These are phyloP conservation scores for Zalerion maritima DNA, from an alignment of 495 filamentous ascomycete species.

Conservation along the genomic window DNA sequence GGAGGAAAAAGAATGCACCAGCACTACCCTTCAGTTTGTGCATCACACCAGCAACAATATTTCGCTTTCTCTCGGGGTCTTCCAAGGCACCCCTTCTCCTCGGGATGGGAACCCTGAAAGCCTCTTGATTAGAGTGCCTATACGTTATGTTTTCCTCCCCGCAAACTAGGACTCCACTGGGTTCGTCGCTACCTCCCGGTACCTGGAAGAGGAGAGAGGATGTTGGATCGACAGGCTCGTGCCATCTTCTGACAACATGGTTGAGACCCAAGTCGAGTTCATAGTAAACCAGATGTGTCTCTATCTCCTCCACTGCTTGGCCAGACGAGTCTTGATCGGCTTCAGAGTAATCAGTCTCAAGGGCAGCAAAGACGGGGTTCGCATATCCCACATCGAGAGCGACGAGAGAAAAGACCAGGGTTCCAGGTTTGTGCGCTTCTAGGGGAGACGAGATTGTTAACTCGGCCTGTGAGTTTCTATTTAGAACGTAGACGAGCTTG, in stretches of 20 bases:
- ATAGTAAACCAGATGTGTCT: slow-evolving; percentile 91
- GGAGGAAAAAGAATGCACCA: slow-evolving; percentile 84
- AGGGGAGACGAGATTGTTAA: slow-evolving; percentile 92
- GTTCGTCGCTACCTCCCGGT: slow-evolving; percentile 83
- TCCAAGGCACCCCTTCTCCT: slow-evolving; percentile 74
- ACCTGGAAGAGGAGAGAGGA: slow-evolving; percentile 89
- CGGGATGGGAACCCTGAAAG: slow-evolving; percentile 80
- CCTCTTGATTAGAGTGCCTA: slow-evolving; percentile 78
- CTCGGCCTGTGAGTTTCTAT: slow-evolving; percentile 85
- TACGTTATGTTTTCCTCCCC: slow-evolving; percentile 92
- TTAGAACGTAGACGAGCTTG: slow-evolving; percentile 96
- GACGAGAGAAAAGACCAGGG: slow-evolving; percentile 71
- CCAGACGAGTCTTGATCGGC: slow-evolving; percentile 84
- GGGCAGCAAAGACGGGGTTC: slow-evolving; percentile 86
- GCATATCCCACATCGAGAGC: slow-evolving; percentile 91
- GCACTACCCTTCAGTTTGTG: slow-evolving; percentile 79
- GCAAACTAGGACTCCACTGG: slow-evolving; percentile 88
- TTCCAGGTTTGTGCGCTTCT: slow-evolving; percentile 95
- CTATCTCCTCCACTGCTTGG: slow-evolving; percentile 60
- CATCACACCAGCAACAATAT: slow-evolving; percentile 81
- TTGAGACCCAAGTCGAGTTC: slow-evolving; percentile 94
- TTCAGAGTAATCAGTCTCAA: slow-evolving; percentile 88
- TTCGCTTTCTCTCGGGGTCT: slow-evolving; percentile 79
- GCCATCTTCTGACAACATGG: slow-evolving; percentile 92
- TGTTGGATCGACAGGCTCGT: slow-evolving; percentile 80